Evolutionary conservation across 1,284 basidiomycete species (phyloP), one percentile per base, ranked within the genome.

Genomic region (Moniliella sp.): DNA sequence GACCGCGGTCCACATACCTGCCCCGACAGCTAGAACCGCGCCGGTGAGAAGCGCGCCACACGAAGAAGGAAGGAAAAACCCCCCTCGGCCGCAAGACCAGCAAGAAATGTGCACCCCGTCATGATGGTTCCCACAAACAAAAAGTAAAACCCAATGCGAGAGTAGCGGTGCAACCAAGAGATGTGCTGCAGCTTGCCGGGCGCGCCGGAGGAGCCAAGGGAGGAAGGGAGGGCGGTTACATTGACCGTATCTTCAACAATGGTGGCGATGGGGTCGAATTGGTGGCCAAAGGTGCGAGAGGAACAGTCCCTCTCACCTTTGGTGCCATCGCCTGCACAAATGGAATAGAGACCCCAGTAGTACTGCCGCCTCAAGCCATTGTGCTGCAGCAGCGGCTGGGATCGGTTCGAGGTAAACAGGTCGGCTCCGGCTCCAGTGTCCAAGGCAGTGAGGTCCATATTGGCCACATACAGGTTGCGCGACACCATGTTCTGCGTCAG

Each of bases 401-500:
- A n/a, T n/a, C n/a, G n/a, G n/a, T n/a, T n/a, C n/a, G n/a, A n/a
- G n/a, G n/a, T n/a, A n/a, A n/a, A n/a, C n/a, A n/a, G n/a, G n/a
- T n/a, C n/a, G n/a, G n/a, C n/a, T n/a, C n/a, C n/a, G n/a, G n/a
- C n/a, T n/a, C n/a, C n/a, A n/a, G n/a, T n/a, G n/a, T n/a, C n/a
- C n/a, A n/a, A n/a, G n/a, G n/a, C n/a, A n/a, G n/a, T n/a, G n/a
- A n/a, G n/a, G n/a, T n/a, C n/a, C n/a, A 53, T 33, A 10, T 19
- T 26, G 31, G 46, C 44, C 18, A 39, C 43, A 14, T 43, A 40
- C 30, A 58, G 50, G 45, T 51, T 45, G 13, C 53, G 46, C 2
- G 55, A 40, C 13, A 58, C 55, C 28, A 58, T 47, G 44, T 58
- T 58, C 28, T 47, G 33, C 21, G 49, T 43, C 10, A 57, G 28